These are phyloP conservation scores for Vararia minispora DNA, from an alignment of 768 basidiomycete genomes.

Conservation along the genomic window DNA sequence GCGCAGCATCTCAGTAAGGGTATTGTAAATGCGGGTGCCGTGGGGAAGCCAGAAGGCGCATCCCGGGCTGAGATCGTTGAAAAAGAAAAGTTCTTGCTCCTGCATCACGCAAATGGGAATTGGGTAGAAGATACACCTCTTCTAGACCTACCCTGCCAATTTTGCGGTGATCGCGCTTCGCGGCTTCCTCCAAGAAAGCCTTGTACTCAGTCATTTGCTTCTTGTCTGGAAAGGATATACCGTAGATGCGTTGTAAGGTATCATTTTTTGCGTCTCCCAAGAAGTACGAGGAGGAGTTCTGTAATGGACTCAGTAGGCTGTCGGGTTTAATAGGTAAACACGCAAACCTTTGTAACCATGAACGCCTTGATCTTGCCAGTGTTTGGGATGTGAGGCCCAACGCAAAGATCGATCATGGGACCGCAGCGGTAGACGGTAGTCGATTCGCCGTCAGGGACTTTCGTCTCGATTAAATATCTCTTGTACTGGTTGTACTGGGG, in stretches of 20 bases:
- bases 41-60: conserved; percentile 96
- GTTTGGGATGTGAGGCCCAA: conserved; percentile 96
- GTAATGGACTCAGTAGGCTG: background rate
- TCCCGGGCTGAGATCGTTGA: conserved; percentile 93
- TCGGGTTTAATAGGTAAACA: background rate
- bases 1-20: conserved; percentile 82
- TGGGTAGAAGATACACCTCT: no score
- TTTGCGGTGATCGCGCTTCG: conserved; percentile 94
- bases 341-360: conserved; percentile 81
- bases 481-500: conserved; percentile 97
- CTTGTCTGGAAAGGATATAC: conserved; percentile 97
- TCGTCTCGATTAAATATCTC: conserved; percentile 86
- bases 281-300: conserved; percentile 99
- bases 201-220: conserved; percentile 94
- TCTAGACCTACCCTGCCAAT: conserved; percentile 77
- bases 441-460: conserved; percentile 91
- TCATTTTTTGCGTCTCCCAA: conserved; percentile 89
- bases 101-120: no score
- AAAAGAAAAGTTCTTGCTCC: conserved; percentile 98
- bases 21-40: conserved; percentile 94
- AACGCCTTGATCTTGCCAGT: conserved; percentile 97
- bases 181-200: conserved; percentile 90
- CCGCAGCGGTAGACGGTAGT: conserved; percentile 99
- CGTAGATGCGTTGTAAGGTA: conserved; percentile 91
- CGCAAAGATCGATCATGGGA: conserved; percentile 94